Conservation (phyloP, 2,329 filamentous ascomycete genomes). For the Microcyclospora tardicrescens region DNA sequence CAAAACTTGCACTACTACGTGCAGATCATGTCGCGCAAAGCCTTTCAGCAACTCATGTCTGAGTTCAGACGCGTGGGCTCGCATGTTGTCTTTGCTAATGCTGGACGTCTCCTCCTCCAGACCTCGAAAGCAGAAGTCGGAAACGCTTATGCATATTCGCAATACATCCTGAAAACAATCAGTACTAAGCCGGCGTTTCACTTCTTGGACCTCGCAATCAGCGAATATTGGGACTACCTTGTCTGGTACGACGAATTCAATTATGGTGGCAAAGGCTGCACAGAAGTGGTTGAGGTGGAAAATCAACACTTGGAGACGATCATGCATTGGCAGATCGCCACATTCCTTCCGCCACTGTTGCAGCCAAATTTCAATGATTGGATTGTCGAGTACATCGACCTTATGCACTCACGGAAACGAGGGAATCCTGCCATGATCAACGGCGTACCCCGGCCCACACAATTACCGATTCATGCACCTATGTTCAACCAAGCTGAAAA, state of each 20-base stretch:
- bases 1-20: constrained; percentile 91
- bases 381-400: constrained; percentile 85
- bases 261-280: constrained; percentile 87
- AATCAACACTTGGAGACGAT: constrained; percentile 75
- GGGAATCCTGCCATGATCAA: constrained; percentile 41
- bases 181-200: constrained; percentile 91
- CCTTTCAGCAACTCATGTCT: constrained; percentile 90
- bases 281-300: constrained; percentile 62
- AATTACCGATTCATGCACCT: constrained; percentile 44
- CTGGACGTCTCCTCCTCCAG: constrained; percentile 79
- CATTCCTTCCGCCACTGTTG: constrained; percentile 68
- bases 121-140: constrained; percentile 94
- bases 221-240: constrained; percentile 98
- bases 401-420: constrained; percentile 81
- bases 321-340: constrained; percentile 97
- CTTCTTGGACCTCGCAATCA: constrained; percentile 93
- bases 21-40: constrained; percentile 96
- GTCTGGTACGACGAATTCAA: constrained; percentile 99
- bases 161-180: constrained; percentile 97
- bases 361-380: constrained; percentile 82
- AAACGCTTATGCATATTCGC: constrained; percentile 90
- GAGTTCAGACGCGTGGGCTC: constrained; percentile 93
- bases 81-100: constrained; percentile 86
- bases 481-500: constrained; percentile 40
- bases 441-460: constrained; percentile 44